phyloP scores from a whole-genome alignment of 768 basidiomycete species.

The Tulasnella sp. region DNA sequence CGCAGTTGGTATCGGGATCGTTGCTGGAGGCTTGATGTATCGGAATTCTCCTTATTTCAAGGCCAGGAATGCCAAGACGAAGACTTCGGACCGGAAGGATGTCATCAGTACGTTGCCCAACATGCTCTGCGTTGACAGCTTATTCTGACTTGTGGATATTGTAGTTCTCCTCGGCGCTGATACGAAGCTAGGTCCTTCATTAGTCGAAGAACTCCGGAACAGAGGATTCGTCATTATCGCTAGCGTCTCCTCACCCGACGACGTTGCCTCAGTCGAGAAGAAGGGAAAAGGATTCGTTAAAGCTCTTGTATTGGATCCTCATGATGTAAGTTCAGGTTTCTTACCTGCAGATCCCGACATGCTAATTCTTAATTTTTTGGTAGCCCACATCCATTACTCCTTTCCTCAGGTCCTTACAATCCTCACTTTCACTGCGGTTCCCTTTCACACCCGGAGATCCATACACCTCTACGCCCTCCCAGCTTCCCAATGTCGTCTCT shows the following conservation, averaged over 20 bases:
- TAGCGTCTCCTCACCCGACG: slow-evolving; percentile 57
- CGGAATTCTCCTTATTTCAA: slow-evolving; percentile 31
- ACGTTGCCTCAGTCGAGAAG: slow-evolving; percentile 50
- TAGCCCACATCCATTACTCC: slow-evolving; percentile 59
- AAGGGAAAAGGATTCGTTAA: slow-evolving; percentile 62
- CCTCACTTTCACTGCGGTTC: slow-evolving; percentile 69
- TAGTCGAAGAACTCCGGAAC: slow-evolving; percentile 60
- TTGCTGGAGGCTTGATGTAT: slow-evolving; percentile 45
- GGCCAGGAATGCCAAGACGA: background rate
- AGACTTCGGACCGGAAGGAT: slow-evolving; percentile 22
- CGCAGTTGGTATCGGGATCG: slow-evolving; percentile 37
- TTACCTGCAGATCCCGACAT: background rate
- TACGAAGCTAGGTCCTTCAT: slow-evolving; percentile 45
- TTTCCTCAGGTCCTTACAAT: slow-evolving; percentile 69
- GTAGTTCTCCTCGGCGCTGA: slow-evolving; percentile 76
- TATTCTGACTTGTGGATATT: no score
- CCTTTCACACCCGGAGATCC: slow-evolving; percentile 74
- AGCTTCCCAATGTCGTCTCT: slow-evolving; percentile 57
- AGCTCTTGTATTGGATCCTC: slow-evolving; percentile 68
- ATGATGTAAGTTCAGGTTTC: slow-evolving; percentile 38
- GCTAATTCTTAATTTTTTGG: background rate
- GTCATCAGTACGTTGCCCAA: slow-evolving; percentile 18
- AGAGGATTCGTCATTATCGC: slow-evolving; percentile 74
- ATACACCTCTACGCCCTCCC: slow-evolving; percentile 38
- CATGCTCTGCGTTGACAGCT: slow-evolving; percentile 8